phyloP scores from a whole-genome alignment of 2,329 filamentous ascomycete genomes.

The Diaporthe capsici region DNA sequence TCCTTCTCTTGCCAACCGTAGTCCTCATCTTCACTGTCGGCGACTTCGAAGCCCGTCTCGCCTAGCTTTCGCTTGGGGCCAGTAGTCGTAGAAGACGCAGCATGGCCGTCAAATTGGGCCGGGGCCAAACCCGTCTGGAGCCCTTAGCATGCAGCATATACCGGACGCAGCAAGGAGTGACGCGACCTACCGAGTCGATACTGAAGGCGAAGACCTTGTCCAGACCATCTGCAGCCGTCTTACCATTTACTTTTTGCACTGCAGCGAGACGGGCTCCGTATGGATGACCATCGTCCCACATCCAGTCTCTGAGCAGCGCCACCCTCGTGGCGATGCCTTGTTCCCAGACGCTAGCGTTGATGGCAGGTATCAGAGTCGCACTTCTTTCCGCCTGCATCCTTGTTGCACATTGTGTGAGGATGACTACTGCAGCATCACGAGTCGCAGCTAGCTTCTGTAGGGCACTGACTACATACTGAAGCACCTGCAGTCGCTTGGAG shows the following conservation, averaged over 20 bases:
- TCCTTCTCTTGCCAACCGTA: conserved; percentile 81
- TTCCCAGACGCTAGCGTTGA: conserved; percentile 86
- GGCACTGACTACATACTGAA: conserved; percentile 76
- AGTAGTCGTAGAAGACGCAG: conserved; percentile 52
- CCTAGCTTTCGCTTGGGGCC: conserved; percentile 75
- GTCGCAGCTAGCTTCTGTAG: conserved; percentile 83
- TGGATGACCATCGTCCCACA: conserved; percentile 61
- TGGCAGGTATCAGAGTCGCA: conserved; percentile 80
- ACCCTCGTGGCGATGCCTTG: conserved; percentile 80
- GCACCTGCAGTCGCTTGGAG: conserved; percentile 63
- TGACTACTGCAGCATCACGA: conserved; percentile 78
- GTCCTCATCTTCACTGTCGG: conserved; percentile 76
- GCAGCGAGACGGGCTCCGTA: conserved; percentile 71
- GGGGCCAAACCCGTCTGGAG: conserved; percentile 59
- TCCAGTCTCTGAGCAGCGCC: conserved; percentile 85
- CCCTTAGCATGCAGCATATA: conserved; percentile 33
- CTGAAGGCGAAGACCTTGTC: conserved; percentile 64
- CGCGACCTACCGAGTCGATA: conserved; percentile 59
- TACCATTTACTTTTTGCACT: conserved; percentile 75
- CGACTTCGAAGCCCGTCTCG: conserved; percentile 71
- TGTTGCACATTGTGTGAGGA: conserved; percentile 87
- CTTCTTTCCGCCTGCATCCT: conserved; percentile 77
- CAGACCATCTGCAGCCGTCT: conserved; percentile 55
- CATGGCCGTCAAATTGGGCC: conserved; percentile 57
- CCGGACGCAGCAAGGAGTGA: conserved; percentile 38